Conservation (phyloP, 805 yeast genomes). For the Candida krabiensis region DNA sequence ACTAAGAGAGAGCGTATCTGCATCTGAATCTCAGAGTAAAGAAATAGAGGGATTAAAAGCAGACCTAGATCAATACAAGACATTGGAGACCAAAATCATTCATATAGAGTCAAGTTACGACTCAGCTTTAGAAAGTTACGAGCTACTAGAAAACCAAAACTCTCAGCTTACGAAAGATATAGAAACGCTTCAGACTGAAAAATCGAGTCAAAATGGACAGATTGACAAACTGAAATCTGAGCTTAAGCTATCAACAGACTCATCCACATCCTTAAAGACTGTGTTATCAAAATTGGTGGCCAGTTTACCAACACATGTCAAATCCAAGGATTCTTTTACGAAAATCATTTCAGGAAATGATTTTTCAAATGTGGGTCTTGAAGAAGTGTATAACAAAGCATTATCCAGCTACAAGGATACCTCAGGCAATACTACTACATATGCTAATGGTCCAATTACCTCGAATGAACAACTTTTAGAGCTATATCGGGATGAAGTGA, state of each 20-base stretch:
- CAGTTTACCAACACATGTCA: conserved; percentile 11
- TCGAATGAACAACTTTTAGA: conserved; percentile 29
- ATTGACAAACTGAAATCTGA: neutral
- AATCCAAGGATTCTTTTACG: conserved; percentile 8
- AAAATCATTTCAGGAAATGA: conserved; percentile 2
- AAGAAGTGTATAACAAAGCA: conserved; percentile 1
- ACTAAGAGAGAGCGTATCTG: neutral
- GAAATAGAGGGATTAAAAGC: neutral
- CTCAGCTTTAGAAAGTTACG: conserved; percentile 8
- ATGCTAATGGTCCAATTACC: conserved; percentile 14
- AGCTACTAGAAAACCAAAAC: conserved; percentile 7
- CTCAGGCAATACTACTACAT: neutral
- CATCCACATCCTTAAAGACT: conserved; percentile 3
- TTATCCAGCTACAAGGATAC: conserved; percentile 1
- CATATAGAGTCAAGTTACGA: conserved; percentile 13
- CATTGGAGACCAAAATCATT: conserved; percentile 4
- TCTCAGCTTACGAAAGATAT: conserved; percentile 1
- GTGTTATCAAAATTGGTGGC: conserved; percentile 4
- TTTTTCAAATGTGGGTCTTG: conserved; percentile 1
- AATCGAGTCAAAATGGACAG: neutral
- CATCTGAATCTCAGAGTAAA: neutral
- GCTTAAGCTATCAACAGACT: neutral
- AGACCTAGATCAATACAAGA: conserved; percentile 10
- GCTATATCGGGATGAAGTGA: conserved; percentile 31
- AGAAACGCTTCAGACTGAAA: neutral